These are phyloP conservation scores for Sporothrix protearum DNA, from an alignment of 2,329 filamentous ascomycete genomes.

Conservation along the genomic window DNA sequence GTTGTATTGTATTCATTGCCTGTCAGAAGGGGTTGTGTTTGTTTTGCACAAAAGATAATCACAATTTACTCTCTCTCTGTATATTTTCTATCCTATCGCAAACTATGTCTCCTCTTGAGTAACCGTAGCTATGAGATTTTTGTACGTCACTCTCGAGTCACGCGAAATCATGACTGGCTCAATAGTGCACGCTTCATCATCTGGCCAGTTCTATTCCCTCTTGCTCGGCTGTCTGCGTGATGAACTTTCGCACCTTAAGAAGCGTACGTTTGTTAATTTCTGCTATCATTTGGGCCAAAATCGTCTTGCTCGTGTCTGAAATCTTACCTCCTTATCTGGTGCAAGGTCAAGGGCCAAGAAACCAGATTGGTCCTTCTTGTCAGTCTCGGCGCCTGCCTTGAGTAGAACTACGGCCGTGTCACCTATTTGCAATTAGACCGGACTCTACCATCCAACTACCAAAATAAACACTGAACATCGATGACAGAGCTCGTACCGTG, in stretches of 20 bases:
- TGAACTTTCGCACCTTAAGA: slow-evolving; percentile 66
- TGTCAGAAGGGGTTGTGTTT: background rate
- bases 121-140: background rate
- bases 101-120: no score
- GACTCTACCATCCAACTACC: background rate
- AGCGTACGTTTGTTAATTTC: slow-evolving; percentile 10
- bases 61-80: background rate
- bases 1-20: background rate
- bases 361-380: slow-evolving; percentile 71
- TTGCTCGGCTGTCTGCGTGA: slow-evolving; percentile 71
- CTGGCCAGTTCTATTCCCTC: slow-evolving; percentile 67
- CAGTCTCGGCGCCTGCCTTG: slow-evolving; percentile 77
- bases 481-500: slow-evolving; percentile 50
- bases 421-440: slow-evolving; percentile 42
- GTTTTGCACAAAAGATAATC: background rate
- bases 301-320: background rate
- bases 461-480: background rate
- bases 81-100: background rate
- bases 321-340: slow-evolving; percentile 73
- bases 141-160: background rate
- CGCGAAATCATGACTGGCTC: background rate
- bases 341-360: slow-evolving; percentile 73
- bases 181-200: background rate
- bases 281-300: background rate
- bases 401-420: slow-evolving; percentile 80